Conservation (phyloP, 139 green algal genomes). For the Picochlorum sp. region DNA sequence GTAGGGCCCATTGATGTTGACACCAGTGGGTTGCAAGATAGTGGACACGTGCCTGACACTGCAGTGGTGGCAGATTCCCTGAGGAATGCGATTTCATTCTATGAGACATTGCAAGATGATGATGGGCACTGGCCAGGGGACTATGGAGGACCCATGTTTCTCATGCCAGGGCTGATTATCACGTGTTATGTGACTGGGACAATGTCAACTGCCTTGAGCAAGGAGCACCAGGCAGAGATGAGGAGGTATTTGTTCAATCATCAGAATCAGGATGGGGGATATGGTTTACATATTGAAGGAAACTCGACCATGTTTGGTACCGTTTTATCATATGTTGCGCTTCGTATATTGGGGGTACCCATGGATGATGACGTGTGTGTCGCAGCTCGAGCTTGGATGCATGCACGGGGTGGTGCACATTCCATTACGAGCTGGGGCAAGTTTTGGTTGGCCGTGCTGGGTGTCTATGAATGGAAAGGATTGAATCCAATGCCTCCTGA, state of each 20-base stretch:
- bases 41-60: neutral
- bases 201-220: slow-evolving; percentile 67
- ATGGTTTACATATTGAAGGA: slow-evolving; percentile 96
- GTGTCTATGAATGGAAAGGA: slow-evolving; percentile 86
- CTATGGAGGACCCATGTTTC: slow-evolving; percentile 98
- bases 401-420: slow-evolving; percentile 66
- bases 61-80: slow-evolving; percentile 24
- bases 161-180: slow-evolving; percentile 95
- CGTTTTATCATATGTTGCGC: slow-evolving; percentile 68
- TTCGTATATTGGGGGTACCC: slow-evolving; percentile 60
- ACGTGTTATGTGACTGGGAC: slow-evolving; percentile 62
- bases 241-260: slow-evolving; percentile 91
- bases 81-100: slow-evolving; percentile 65
- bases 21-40: neutral
- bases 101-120: slow-evolving; percentile 64
- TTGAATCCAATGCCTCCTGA: slow-evolving; percentile 90
- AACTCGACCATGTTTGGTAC: slow-evolving; percentile 97
- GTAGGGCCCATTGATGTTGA: slow-evolving; percentile 13
- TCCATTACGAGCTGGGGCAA: slow-evolving; percentile 93
- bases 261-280: slow-evolving; percentile 92
- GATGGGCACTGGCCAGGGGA: slow-evolving; percentile 96
- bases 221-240: slow-evolving; percentile 56
- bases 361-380: slow-evolving; percentile 36
- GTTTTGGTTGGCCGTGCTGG: slow-evolving; percentile 96
- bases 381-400: slow-evolving; percentile 64